Evolutionary conservation across 108 stramenopile species (phyloP), one percentile per base, ranked within the genome.

Genomic region (Skeletonema marinoi): DNA sequence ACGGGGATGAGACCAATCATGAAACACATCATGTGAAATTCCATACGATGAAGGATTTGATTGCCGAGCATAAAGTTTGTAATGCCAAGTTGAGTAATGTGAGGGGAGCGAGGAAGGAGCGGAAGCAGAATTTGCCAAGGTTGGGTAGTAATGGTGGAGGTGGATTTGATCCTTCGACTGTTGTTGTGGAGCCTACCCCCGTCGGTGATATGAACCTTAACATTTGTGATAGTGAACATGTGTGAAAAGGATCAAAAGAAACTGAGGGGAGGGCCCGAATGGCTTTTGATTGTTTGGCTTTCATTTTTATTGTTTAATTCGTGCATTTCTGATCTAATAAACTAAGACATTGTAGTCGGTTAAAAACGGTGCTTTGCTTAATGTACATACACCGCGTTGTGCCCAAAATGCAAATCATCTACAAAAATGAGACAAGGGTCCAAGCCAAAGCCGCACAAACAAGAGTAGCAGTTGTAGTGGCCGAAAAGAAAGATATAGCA

Each of bases 21-120:
- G 54, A 56, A 25, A 56, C 54, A 10, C 54, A 56, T 56, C 54
- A 56, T 56, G 54, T 56, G 54, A 56, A 56, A 25, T 56, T 56
- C 25, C 54, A 56, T 56, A 56, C 54, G 9, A 7, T 25, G 9
- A 7, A 56, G 21, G 54, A 56, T 56, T 56, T 56, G 54, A 56
- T 56, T 56, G 25, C 54, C 19, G 54, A 56, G n/a, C 54, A 56
- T 56, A 56, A 29, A 11, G 25, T 56, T n/a, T 56, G 54, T 25
- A 56, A 56, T 56, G 54, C 19, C 0, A 56, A 56, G 21, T 56
- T 56, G 54, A 56, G 54, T 25, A 7, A 25, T 56, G 54, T 56
- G 19, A 21, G 54, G 19, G 54, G 54, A 25, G 54, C 19, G 0
- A 56, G 25, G 25, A 56, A 56, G 54, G 54, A 56, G 54, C 7